Evolutionary conservation across 768 basidiomycete genomes (phyloP).

Genomic region (Psilocybe subaeruginosa): DNA sequence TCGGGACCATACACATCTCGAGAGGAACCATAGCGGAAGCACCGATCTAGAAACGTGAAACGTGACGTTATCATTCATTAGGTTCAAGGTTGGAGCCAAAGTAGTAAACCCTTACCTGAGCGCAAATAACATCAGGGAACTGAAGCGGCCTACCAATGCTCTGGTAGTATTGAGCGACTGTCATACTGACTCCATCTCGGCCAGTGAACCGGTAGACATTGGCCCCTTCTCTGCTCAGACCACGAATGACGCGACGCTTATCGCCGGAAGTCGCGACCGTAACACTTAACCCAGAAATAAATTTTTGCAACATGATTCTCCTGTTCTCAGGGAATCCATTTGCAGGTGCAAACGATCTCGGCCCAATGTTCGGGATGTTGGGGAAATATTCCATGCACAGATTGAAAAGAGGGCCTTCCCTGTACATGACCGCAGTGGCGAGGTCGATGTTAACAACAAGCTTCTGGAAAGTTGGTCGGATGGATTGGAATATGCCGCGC

Average conservation of each 20-base stretch:
- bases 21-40: constrained; percentile 65
- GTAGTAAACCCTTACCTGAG: constrained; percentile 44
- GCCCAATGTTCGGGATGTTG: constrained; percentile 5
- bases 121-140: constrained; percentile 55
- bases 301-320: constrained; percentile 41
- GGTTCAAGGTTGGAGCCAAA: neutral
- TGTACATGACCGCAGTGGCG: constrained; percentile 77
- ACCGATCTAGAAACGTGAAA: constrained; percentile 47
- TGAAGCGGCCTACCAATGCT: constrained; percentile 33
- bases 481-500: constrained; percentile 83
- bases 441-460: constrained; percentile 81
- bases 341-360: constrained; percentile 23
- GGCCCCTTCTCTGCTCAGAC: constrained; percentile 55
- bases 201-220: constrained; percentile 47
- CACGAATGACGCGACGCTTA: constrained; percentile 54
- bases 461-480: constrained; percentile 64
- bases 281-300: constrained; percentile 38
- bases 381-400: constrained; percentile 60
- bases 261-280: constrained; percentile 27
- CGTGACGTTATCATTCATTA: too few relatives aligned
- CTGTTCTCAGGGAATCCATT: constrained; percentile 52
- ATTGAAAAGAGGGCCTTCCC: constrained; percentile 57
- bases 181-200: constrained; percentile 46
- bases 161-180: constrained; percentile 43
- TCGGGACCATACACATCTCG: constrained; percentile 63